Evolutionary conservation across 2,329 filamentous ascomycete genomes (phyloP), one percentile per base, ranked within the genome.

Genomic region (Endoconidiophora laricicola): DNA sequence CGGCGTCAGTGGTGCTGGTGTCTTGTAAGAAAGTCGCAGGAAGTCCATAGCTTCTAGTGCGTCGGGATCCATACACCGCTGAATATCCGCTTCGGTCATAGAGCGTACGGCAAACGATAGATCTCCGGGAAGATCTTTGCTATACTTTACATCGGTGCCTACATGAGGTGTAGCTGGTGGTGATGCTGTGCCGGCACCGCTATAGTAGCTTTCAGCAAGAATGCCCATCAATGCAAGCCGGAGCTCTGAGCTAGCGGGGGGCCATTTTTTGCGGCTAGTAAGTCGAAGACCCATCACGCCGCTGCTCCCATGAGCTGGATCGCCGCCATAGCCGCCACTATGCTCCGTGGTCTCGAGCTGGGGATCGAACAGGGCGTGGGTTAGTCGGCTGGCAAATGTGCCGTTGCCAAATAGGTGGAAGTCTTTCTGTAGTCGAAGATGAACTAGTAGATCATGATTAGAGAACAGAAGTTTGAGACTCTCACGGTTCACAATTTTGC

Each of bases 21-120:
- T 73, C 39, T 81, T 83, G 64, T 95, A 96, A 43, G 87, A 83
- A 6, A 98, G 68, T 1, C 86, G 78, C 14, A 98, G 69, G 59
- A 98, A 96, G 63, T 96, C 91, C n/a, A 96, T 70, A 0, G 91
- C 91, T 60, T 90, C 80, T 16, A 96, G 72, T 0, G 81, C 83
- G 60, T 85, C 75, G 0, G 86, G 80, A 58, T 96, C 77, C 71
- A 93, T 80, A 62, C 87, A 90, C 54, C 74, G 79, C 48, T 86
- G 77, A 44, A 94, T 84, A 57, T 95, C 87, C 44, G 81, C 79
- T 6, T 78, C 71, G 0, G 79, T 74, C 54, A 96, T 71, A 57
- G 90, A 81, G 37, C 91, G 82, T 22, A 98, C 82, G 0, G 85
- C 78, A 61, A 98, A 96, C 62, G 79, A 85, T 26, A 88, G 64